Base-by-base conservation (phyloP, 345 rosid species). In the Gossypium bickii region DNA sequence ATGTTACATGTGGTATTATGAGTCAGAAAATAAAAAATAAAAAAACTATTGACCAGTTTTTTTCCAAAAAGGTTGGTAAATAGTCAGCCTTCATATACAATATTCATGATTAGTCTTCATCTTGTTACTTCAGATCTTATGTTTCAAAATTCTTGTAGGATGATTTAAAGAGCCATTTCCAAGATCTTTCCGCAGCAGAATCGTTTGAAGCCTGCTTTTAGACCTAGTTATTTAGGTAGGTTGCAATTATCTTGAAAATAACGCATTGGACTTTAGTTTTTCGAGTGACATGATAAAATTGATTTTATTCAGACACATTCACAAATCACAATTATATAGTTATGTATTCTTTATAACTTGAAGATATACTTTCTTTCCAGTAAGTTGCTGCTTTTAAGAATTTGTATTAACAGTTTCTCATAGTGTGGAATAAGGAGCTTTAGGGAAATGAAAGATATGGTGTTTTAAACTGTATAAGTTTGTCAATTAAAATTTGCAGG, bases 1-100 rank as follows among this genome's bases (percentile, higher is more conserved):
- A 93, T 80, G 94, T 93, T 57, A 91, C 91, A 97, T 95, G 98
- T 22, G 88, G 92, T 24, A 89, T 93, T 74, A 64, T 95, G 60
- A 34, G 38, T 4, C 34, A 29, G 3, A 29, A 27, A 29, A 29
- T 34, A 34, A 34, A 34, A 34, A 34, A 34, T 34, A 4, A 34
- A 34, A 89, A 84, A 87, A 90, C 80, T 94, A 92, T 79, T 92
- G 91, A 44, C 98, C 97, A 24, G 85, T 83, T 65, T 94, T 94
- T 88, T 90, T 94, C 79, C 88, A 94, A 83, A 92, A 94, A 34
- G 92, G 97, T 93, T 76, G 29, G 89, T 77, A 25, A 74, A 72
- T 22, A 53, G 68, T 61, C 51, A 38, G 15, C 48, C 27, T 44
- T 55, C 2, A 59, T 38, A 27, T 48, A 22, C 66, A 70, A 7